Conservation (phyloP, 2,329 filamentous ascomycete genomes). For the Microcera coccophila region DNA sequence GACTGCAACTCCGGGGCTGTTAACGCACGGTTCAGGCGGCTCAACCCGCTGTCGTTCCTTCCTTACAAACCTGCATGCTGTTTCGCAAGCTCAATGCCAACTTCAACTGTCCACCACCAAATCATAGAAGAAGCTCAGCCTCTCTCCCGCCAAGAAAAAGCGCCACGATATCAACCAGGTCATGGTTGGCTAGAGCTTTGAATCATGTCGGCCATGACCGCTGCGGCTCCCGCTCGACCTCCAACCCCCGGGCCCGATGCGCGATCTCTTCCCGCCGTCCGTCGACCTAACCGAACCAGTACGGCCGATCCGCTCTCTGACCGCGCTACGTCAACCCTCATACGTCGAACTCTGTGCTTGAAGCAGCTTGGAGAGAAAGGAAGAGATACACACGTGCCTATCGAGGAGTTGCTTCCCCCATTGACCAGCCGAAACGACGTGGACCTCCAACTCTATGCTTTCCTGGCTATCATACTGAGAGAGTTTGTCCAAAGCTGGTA, state of each 20-base stretch:
- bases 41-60: constrained; percentile 17
- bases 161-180: constrained; percentile 1
- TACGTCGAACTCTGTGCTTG: constrained; percentile 80
- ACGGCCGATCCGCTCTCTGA: constrained; percentile 61
- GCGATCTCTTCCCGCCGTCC: constrained; percentile 25
- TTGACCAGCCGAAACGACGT: constrained; percentile 92
- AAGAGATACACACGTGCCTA: constrained; percentile 46
- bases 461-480: constrained; percentile 83
- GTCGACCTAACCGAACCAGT: constrained; percentile 33
- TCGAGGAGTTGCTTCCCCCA: constrained; percentile 81
- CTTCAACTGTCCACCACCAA: constrained; percentile 7
- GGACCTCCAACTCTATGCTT: constrained; percentile 87
- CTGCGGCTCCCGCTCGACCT: constrained; percentile 20
- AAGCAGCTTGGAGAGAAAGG: constrained; percentile 60
- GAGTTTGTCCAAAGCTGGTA: constrained; percentile 96
- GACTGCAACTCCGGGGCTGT: constrained; percentile 14
- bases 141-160: constrained; percentile 2
- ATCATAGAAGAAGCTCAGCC: background rate
- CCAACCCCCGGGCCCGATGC: constrained; percentile 20
- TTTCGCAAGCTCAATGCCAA: constrained; percentile 17
- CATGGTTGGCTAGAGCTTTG: constrained; percentile 1
- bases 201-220: constrained; percentile 28
- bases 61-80: constrained; percentile 13
- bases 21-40: constrained; percentile 28
- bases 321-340: constrained; percentile 72